Evolutionary conservation across 345 rosid genomes (phyloP).

Genomic region (Pistacia atlantica): DNA sequence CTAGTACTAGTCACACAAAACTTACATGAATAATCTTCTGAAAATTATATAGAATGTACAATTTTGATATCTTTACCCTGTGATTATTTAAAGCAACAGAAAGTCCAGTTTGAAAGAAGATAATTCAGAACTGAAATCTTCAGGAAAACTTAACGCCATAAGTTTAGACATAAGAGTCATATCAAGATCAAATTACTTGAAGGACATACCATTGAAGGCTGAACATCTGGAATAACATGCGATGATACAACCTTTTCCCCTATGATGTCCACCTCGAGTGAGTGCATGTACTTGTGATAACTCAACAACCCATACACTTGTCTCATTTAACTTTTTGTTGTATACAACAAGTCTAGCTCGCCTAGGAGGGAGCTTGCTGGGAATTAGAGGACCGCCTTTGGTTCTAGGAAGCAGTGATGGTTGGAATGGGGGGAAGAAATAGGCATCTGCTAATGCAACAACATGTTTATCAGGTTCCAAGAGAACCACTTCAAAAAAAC

Average conservation of each 20-base stretch:
- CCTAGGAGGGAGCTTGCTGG: constrained; percentile 87
- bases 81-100: background rate
- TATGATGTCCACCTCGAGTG: constrained; percentile 91
- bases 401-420: constrained; percentile 83
- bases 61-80: background rate
- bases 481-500: constrained; percentile 85
- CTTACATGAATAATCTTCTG: background rate
- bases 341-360: constrained; percentile 82
- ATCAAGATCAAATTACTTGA: constrained; percentile 12
- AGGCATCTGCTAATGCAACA: constrained; percentile 89
- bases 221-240: constrained; percentile 73
- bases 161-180: background rate
- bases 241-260: constrained; percentile 92
- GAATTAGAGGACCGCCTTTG: constrained; percentile 82
- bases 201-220: constrained; percentile 84
- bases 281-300: constrained; percentile 91
- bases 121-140: constrained; percentile 2
- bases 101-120: background rate
- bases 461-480: constrained; percentile 80
- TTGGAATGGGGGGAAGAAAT: constrained; percentile 94
- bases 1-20: background rate
- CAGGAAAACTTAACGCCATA: background rate
- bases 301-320: constrained; percentile 82
- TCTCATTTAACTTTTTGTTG: constrained; percentile 81
- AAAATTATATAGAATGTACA: background rate